A percentile compares a stretch with the other conserved stretches of the same genome.
Conservation (phyloP, 331 rosid genomes). For the Quercus phellos region DNA sequence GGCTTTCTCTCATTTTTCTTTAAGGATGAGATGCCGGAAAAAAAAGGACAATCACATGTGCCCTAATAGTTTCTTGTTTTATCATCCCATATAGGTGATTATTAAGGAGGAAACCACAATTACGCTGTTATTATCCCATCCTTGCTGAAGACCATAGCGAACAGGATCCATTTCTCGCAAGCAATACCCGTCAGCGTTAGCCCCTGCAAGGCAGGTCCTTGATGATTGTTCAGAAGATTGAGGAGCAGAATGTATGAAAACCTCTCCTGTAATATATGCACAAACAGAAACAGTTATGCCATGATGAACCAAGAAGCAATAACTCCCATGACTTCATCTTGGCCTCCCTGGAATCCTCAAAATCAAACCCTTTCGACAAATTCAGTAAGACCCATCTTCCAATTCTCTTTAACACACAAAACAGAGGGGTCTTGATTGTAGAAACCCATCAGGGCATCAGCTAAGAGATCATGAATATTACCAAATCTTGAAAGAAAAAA, state of each 20-base stretch:
- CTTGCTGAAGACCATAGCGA: slow-evolving; percentile 93
- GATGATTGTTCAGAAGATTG: slow-evolving; percentile 35
- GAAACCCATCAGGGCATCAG: slow-evolving; percentile 26
- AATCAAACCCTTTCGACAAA: slow-evolving; percentile 35
- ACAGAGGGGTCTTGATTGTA: slow-evolving; percentile 21
- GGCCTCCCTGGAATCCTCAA: slow-evolving; percentile 57
- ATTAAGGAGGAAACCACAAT: slow-evolving; percentile 99
- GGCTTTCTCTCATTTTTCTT: slow-evolving; percentile 83
- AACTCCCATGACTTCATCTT: slow-evolving; percentile 60
- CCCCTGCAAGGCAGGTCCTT: slow-evolving; percentile 41
- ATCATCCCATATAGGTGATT: slow-evolving; percentile 95
- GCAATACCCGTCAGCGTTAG: slow-evolving; percentile 36
- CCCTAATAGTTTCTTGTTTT: slow-evolving; percentile 86
- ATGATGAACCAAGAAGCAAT: slow-evolving; percentile 64
- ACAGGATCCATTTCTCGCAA: slow-evolving; percentile 88
- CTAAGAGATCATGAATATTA: slow-evolving; percentile 20
- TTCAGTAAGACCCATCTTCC: slow-evolving; percentile 43
- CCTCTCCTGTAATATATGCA: slow-evolving; percentile 88
- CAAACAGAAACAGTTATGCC: slow-evolving; percentile 78
- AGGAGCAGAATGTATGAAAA: slow-evolving; percentile 59
- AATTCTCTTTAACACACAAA: slow-evolving; percentile 32
- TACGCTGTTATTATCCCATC: slow-evolving; percentile 99
- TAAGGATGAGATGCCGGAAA: slow-evolving; percentile 63
- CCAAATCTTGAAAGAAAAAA: not conserved
- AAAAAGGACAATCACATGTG: slow-evolving; percentile 64